These are phyloP conservation scores for Thelephora aurantiotincta DNA, from an alignment of 768 basidiomycete species.

Conservation along the genomic window DNA sequence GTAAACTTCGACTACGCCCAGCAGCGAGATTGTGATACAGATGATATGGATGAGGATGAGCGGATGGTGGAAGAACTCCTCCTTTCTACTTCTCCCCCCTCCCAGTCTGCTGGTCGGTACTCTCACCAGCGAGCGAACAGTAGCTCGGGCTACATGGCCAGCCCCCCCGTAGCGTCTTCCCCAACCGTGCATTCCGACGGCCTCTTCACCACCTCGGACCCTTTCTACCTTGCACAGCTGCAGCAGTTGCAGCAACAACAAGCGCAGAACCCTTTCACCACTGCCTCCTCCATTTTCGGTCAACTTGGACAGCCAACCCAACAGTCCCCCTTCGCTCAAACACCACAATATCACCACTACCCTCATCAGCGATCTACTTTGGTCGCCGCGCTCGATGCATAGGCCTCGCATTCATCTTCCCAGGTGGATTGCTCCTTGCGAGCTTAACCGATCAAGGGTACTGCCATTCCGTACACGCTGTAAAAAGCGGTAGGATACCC, in stretches of 20 bases:
- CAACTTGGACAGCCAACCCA: constrained; percentile 23
- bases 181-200: background rate
- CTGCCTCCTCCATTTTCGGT: constrained; percentile 21
- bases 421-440: too few species aligned
- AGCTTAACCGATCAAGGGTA: too few species aligned
- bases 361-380: background rate
- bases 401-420: too few species aligned
- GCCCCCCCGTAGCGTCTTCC: constrained; percentile 7
- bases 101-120: constrained; percentile 4
- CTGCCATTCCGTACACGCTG: too few species aligned
- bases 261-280: constrained; percentile 1
- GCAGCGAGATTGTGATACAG: constrained; percentile 19
- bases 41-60: constrained; percentile 31
- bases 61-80: constrained; percentile 32
- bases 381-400: background rate
- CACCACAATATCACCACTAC: background rate
- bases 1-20: constrained; percentile 10
- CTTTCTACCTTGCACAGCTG: constrained; percentile 32
- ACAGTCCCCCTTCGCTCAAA: constrained; percentile 23
- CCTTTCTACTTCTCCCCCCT: constrained; percentile 17
- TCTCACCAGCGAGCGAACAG: background rate
- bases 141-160: constrained; percentile 8
- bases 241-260: constrained; percentile 18
- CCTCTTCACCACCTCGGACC: constrained; percentile 30
- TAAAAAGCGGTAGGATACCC: too few species aligned